Conservation (phyloP, 768 basidiomycete genomes). For the Chalciporus piperatus region DNA sequence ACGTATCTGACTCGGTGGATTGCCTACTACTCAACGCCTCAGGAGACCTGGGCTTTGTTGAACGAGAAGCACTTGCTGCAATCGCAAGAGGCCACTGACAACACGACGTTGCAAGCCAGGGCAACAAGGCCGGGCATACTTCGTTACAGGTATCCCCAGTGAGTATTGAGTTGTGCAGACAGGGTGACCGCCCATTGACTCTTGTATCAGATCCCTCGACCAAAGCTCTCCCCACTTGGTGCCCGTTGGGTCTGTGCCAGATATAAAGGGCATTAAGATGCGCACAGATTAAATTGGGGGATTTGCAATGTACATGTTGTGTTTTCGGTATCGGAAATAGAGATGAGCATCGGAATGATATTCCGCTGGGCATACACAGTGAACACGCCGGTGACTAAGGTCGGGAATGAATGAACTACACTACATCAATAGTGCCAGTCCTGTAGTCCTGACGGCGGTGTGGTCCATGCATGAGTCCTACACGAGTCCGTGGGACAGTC, state of each 20-base stretch:
- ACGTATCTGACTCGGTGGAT: slow-evolving; percentile 68
- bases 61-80: slow-evolving; percentile 55
- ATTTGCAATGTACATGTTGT: neutral
- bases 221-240: slow-evolving; percentile 60
- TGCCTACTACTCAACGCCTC: slow-evolving; percentile 51
- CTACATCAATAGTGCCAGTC: no score
- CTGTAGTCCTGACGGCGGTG: no score
- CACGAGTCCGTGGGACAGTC: slow-evolving; percentile 16
- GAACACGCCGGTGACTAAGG: no score
- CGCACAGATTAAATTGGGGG: slow-evolving; percentile 26
- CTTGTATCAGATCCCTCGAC: slow-evolving; percentile 46
- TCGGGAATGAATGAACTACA: no score
- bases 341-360: slow-evolving; percentile 2
- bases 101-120: slow-evolving; percentile 41
- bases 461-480: neutral
- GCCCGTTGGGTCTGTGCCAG: slow-evolving; percentile 49
- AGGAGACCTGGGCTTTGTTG: slow-evolving; percentile 51
- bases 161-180: slow-evolving; percentile 30
- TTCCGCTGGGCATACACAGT: no score
- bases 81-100: slow-evolving; percentile 40
- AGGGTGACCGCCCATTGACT: neutral
- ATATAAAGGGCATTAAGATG: slow-evolving; percentile 34
- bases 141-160: slow-evolving; percentile 75
- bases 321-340: slow-evolving; percentile 1
- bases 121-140: slow-evolving; percentile 47